Base-by-base conservation (phyloP, 805 yeast genomes). In the Lipomyces kockii region DNA sequence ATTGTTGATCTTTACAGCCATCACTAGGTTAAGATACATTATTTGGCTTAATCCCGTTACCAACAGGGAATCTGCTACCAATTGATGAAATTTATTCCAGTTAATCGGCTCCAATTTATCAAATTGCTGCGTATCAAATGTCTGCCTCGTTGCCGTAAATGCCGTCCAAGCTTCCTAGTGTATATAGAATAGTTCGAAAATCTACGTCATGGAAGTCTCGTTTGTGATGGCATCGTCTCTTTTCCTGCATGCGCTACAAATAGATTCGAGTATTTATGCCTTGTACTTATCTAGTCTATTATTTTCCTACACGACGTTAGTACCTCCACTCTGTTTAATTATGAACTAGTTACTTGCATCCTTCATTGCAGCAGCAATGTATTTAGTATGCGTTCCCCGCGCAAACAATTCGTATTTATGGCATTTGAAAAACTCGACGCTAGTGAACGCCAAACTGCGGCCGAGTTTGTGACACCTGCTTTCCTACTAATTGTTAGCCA, bases 371-470 rank as follows among this genome's bases (percentile, higher is more conserved):
- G 68, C 70, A 6, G 78, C 76, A 51, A 81, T 74, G 67, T 79
- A 79, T 71, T 81, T 81, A 12, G 84, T 81, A 71, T 81, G 84
- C 39, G 78, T 76, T 4, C 84, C 84, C 8, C 82, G 69, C 17
- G 84, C 84, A 67, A 79, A 76, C 63, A 78, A 61, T 52, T 68
- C 66, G n/a, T 67, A 52, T 37, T 66, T 63, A 9, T 71, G 58
- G 20, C 68, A 66, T 61, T 74, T 69, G 59, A 72, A 78, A 46
- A 80, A 76, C 62, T 78, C 80, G 11, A 81, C 76, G 6, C 74
- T 71, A 27, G 84, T 81, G 69, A 77, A 81, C 6, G 83, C 84
- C 74, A 81, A 74, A 17, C 79, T 76, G 25, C 79, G 70, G 27
- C 84, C 84, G 39, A 81, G 71, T 60, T 74, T 73, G 61, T 79